Base-by-base conservation (phyloP, 1,139 yeast genomes). In the Kodamaea sp. region DNA sequence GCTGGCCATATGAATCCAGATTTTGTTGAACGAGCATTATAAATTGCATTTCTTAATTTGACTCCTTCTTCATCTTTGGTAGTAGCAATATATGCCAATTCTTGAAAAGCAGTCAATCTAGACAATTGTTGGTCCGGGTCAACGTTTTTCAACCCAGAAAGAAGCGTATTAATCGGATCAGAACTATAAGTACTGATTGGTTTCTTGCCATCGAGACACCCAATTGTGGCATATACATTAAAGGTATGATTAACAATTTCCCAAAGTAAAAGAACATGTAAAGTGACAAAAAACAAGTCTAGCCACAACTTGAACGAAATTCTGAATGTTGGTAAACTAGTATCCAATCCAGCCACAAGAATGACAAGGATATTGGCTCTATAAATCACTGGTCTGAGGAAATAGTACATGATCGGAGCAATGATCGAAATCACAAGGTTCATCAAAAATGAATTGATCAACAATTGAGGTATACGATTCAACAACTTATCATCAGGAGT, bases 131-230 rank as follows among this genome's bases (percentile, higher is more conserved):
- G 67, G 11, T 69, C 66, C 0, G 67, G 63, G 15, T 63, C 65
- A 7, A 60, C 56, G 42, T 70, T 70, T 32, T 75, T 70, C 46
- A 90, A 69, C 0, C 97, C 97, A 3, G 84, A 71, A 8, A 89
- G 62, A 37, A 90, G 66, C 2, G 95, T 83, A 35, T 78, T 81
- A 40, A 86, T 73, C 3, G 90, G 92, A 45, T 85, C 88, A 0
- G 81, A 62, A 11, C 92, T 79, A 36, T 78, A 70, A 6, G 80
- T 68, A 32, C 92, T 81, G 25, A 89, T 72, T 15, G 86, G 79
- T 42, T 78, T 79, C 23, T 82, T 81, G 27, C 87, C 79, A 52
- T 84, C 88, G 36, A 84, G 60, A 48, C 97, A 92, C 0, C 97
- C 96, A 44, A 86, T 74, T 7, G 89, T 75, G 54, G 90, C 74